phyloP scores from a whole-genome alignment of 1,284 basidiomycete species.

The Vanrija sp. region DNA sequence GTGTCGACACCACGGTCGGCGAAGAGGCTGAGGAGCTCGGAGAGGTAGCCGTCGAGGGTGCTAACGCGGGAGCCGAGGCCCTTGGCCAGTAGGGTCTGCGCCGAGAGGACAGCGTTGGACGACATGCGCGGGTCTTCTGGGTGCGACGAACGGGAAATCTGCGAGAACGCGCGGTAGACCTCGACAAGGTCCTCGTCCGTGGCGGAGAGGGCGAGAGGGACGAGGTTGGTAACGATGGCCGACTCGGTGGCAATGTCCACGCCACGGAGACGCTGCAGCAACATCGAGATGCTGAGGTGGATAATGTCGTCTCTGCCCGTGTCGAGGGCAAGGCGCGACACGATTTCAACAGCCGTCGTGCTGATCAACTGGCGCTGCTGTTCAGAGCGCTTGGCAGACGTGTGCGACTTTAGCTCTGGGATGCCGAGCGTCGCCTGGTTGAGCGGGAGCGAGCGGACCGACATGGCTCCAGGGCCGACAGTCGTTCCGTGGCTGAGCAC shows the following conservation, averaged over 20 bases:
- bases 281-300: conserved; percentile 81
- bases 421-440: background rate
- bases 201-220: conserved; percentile 78
- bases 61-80: conserved; percentile 66
- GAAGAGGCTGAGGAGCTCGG: conserved; percentile 79
- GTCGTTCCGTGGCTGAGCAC: conserved; percentile 71
- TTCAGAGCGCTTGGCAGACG: conserved; percentile 55
- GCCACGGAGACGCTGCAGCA: conserved; percentile 78
- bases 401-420: conserved; percentile 5
- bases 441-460: conserved; percentile 23
- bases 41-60: conserved; percentile 72
- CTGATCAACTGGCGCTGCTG: conserved; percentile 79
- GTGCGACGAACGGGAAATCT: conserved; percentile 77
- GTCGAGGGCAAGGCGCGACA: conserved; percentile 75
- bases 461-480: conserved; percentile 19
- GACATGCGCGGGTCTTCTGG: conserved; percentile 79
- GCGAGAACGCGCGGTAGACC: conserved; percentile 77
- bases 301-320: conserved; percentile 79
- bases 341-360: conserved; percentile 85
- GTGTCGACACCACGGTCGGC: conserved; percentile 88
- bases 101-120: conserved; percentile 81
- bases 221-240: conserved; percentile 84
- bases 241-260: conserved; percentile 83
- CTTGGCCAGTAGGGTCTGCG: conserved; percentile 79
- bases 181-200: conserved; percentile 76